These are phyloP conservation scores for Elsinoe fawcettii DNA, from an alignment of 2,329 filamentous ascomycete species.

Conservation along the genomic window DNA sequence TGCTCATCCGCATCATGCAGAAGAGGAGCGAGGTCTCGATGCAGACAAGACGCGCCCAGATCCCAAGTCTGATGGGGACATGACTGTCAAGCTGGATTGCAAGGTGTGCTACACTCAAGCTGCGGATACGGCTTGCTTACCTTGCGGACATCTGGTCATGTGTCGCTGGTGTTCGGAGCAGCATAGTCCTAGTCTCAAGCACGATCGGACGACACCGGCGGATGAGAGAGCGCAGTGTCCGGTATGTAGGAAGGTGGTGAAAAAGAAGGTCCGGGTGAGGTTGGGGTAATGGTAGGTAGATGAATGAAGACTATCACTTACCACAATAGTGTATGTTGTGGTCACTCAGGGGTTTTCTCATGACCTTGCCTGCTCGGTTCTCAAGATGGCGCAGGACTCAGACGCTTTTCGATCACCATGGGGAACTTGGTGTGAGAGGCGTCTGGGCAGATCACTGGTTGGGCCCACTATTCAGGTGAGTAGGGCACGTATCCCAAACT, in stretches of 20 bases:
- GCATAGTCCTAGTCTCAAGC: constrained; percentile 38
- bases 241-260: constrained; percentile 40
- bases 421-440: too few species aligned
- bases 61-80: constrained; percentile 41
- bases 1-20: background rate
- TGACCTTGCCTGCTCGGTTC: too few species aligned
- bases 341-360: too few species aligned
- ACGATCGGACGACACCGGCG: constrained; percentile 34
- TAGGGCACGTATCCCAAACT: too few species aligned
- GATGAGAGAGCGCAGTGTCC: constrained; percentile 35
- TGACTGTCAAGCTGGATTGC: constrained; percentile 45
- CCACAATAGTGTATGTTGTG: background rate
- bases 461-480: too few species aligned
- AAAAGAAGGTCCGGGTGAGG: constrained; percentile 32
- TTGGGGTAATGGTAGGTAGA: background rate
- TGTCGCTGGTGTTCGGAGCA: constrained; percentile 49
- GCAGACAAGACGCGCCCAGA: constrained; percentile 40
- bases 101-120: constrained; percentile 47
- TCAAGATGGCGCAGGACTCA: too few species aligned
- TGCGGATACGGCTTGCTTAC: constrained; percentile 45
- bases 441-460: too few species aligned
- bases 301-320: background rate
- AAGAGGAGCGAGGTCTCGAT: constrained; percentile 33
- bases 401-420: too few species aligned
- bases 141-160: constrained; percentile 49